Base-by-base conservation (phyloP, 768 basidiomycete species). In the Leccinum pellstonianum region DNA sequence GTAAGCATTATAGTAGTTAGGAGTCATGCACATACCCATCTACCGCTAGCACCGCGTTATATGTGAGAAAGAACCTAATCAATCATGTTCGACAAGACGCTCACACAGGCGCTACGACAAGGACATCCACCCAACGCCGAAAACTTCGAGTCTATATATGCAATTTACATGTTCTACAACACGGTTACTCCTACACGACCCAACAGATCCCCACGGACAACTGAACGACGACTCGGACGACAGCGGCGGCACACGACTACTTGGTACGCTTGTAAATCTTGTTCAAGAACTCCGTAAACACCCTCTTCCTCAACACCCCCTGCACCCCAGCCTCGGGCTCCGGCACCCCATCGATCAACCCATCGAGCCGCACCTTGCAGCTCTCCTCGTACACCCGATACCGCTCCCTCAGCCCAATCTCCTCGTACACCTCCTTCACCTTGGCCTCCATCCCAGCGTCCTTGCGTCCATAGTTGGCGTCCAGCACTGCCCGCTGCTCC, bases 211-310 rank as follows among this genome's bases (percentile, higher is more conserved):
- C 4, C n/a, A 10, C 4, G 41, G 8, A n/a, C 41, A 41, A 10
- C n/a, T 10, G 41, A 41, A n/a, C 41, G n/a, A 41, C 38, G 33
- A 35, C 11, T 31, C 10, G 29, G 17, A 38, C 17, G 7, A 9
- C 38, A 17, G 37, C 15, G 7, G 37, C 9, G 0, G 17, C 11
- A 21, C 3, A 14, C 25, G 53, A 46, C 63, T 78, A 86, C 77
- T 84, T 86, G 62, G 75, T 82, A 62, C 85, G 78, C 73, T 81
- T 80, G 66, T 86, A 84, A 37, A 98, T 95, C 81, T 98, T 98
- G 61, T 83, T 81, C 71, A 98, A 76, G 79, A 97, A 98, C 66
- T 82, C 86, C 61, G 80, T 81, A 76, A 98, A 96, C 59, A 97
- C 89, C 62, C 86, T 86, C 55, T 78, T 75, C 69, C 75, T 83